Evolutionary conservation across 2,329 filamentous ascomycete genomes (phyloP).

Genomic region (Lanzia echinophila): DNA sequence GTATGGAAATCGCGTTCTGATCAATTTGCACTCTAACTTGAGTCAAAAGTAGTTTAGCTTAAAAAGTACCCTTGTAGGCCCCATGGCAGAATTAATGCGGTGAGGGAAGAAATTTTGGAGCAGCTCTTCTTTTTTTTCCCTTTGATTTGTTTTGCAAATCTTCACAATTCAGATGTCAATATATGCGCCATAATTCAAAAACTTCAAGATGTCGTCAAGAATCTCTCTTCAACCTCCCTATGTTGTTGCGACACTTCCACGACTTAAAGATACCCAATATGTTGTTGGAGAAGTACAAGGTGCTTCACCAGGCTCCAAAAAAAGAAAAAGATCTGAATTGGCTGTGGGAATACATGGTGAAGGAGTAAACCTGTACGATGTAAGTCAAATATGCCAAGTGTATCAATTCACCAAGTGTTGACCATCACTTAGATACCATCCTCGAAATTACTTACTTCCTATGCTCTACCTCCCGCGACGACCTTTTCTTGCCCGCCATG

Average conservation of each 20-base stretch:
- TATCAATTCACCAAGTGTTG: conserved; percentile 4
- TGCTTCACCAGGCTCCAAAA: conserved; percentile 50
- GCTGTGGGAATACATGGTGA: conserved; percentile 60
- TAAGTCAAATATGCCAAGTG: conserved; percentile 30
- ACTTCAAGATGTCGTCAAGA: conserved; percentile 33
- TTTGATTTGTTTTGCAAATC: background rate
- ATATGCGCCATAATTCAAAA: background rate
- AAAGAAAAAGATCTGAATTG: conserved; percentile 56
- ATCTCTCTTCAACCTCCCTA: conserved; percentile 60
- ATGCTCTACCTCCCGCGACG: conserved; percentile 59
- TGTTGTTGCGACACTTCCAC: conserved; percentile 52
- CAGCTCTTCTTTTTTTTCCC: background rate
- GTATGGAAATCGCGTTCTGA: conserved; percentile 1
- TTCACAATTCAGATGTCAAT: background rate
- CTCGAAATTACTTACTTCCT: conserved; percentile 57
- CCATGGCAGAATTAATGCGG: conserved; percentile 6
- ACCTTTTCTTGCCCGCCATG: conserved; percentile 55
- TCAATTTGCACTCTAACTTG: conserved; percentile 6
- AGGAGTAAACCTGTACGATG: conserved; percentile 60
- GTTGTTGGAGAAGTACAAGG: conserved; percentile 56
- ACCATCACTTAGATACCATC: conserved; percentile 46
- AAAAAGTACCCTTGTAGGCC: background rate
- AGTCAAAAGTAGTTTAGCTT: background rate
- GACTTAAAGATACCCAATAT: conserved; percentile 50
- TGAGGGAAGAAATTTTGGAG: conserved; percentile 5